Conservation (phyloP, 306 rosid genomes). For the Hippophae gyantsensis region DNA sequence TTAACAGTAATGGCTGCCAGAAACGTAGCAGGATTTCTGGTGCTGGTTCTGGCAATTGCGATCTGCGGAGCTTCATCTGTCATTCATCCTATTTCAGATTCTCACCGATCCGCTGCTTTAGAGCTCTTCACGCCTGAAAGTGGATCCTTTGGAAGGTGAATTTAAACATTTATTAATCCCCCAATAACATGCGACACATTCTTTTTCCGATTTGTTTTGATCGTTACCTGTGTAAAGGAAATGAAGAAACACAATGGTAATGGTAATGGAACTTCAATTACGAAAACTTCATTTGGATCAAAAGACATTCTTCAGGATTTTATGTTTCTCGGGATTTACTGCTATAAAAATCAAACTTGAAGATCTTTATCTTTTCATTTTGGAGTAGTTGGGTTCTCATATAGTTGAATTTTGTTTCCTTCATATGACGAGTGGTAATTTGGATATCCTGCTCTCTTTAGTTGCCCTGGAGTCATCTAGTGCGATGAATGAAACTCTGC, state of each 20-base stretch:
- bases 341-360: neutral
- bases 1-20: slow-evolving; percentile 69
- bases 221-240: neutral
- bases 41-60: slow-evolving; percentile 39
- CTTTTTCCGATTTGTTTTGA: neutral
- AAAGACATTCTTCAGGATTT: neutral
- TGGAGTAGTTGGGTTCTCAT: neutral
- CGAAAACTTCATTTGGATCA: neutral
- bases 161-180: neutral
- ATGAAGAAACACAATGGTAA: neutral
- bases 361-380: neutral
- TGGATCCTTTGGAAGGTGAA: slow-evolving; percentile 58
- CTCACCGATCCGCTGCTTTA: slow-evolving; percentile 72
- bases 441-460: neutral
- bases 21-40: slow-evolving; percentile 41
- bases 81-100: slow-evolving; percentile 59
- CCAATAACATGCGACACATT: neutral
- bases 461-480: neutral
- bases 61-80: slow-evolving; percentile 43
- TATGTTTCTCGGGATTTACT: neutral
- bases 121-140: slow-evolving; percentile 44
- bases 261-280: neutral
- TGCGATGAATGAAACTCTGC: too few species aligned
- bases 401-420: slow-evolving; percentile 6
- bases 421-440: neutral